Base-by-base conservation (phyloP, 2,329 filamentous ascomycete genomes). In the Aspergillus costaricaensis region DNA sequence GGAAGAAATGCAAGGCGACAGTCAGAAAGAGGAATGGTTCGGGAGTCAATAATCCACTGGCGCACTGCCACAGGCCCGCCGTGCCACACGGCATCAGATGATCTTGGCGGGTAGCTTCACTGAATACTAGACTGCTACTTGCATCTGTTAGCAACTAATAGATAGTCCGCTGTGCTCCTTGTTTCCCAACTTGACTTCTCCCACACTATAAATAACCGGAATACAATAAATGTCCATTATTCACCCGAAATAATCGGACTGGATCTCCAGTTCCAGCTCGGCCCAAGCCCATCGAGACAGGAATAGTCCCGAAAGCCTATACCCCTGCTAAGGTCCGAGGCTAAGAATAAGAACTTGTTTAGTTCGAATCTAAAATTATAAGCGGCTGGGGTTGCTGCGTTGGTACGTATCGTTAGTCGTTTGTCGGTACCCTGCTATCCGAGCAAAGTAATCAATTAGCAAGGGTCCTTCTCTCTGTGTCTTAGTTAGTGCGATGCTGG, bases 81-180 rank as follows among this genome's bases (percentile, higher is more conserved):
- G 50, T 52, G 50, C 50, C 50, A 52, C 50, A 52, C n/a, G 21
- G 32, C 51, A 43, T 54, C 52, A 30, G 52, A 55, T 55, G 36
- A 19, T 41, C 52, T 44, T 55, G 50, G 17, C 48, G 23, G 48
- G 15, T 32, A 44, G 41, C 41, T 44, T 44, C 19, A 44, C 41
- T 44, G 32, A 36, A 14, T 14, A 44, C 41, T 14, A 19, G 12
- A 19, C 19, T 10, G 17, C 5, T 21, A 21, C 41, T 19, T 19
- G 25, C 25, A 27, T 27, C 14, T 2, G 15, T 23, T 23, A 44
- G 19, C 19, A 44, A 19, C 6, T 44, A 15, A 36, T 36, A 14
- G 32, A 36, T 36, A 15, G 32, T 36, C 12, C 32, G 32, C 32
- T 36, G 32, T 36, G 12, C 32, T 36, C 32, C 32, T 36, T 36